phyloP scores from a whole-genome alignment of 352 stramenopile genomes.

The Salisapilia sapeloensis region DNA sequence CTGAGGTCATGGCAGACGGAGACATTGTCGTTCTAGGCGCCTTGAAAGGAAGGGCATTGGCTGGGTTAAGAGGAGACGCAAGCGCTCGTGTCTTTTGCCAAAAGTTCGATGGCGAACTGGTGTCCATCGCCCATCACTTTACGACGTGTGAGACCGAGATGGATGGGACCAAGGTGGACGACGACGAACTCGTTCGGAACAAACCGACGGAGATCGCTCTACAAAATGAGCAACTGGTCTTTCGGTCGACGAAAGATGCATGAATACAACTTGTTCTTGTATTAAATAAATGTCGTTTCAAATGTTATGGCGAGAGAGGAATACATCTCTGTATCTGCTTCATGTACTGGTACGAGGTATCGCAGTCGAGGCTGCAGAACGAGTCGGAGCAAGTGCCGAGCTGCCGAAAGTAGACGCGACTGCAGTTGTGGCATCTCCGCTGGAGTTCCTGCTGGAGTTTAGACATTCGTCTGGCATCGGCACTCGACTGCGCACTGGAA shows the following conservation, averaged over 20 bases:
- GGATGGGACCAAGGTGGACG: slow-evolving; percentile 14
- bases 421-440: slow-evolving; percentile 30
- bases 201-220: slow-evolving; percentile 41
- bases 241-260: slow-evolving; percentile 20
- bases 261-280: slow-evolving; percentile 1
- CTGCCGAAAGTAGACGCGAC: slow-evolving; percentile 19
- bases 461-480: no score
- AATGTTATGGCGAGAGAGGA: slow-evolving; percentile 9
- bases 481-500: no score
- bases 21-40: slow-evolving; percentile 71
- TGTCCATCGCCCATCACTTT: slow-evolving; percentile 82
- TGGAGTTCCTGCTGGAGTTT: no score
- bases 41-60: slow-evolving; percentile 73
- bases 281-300: slow-evolving; percentile 1
- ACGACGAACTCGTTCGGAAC: slow-evolving; percentile 17
- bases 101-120: slow-evolving; percentile 79
- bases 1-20: slow-evolving; percentile 74
- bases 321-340: slow-evolving; percentile 15
- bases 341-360: slow-evolving; percentile 37
- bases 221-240: slow-evolving; percentile 36
- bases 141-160: slow-evolving; percentile 80
- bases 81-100: slow-evolving; percentile 46
- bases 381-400: slow-evolving; percentile 1
- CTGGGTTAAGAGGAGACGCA: slow-evolving; percentile 64
- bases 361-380: slow-evolving; percentile 51